These are phyloP conservation scores for Fistulinella cinereoalba DNA, from an alignment of 1,284 basidiomycete genomes.

Conservation along the genomic window DNA sequence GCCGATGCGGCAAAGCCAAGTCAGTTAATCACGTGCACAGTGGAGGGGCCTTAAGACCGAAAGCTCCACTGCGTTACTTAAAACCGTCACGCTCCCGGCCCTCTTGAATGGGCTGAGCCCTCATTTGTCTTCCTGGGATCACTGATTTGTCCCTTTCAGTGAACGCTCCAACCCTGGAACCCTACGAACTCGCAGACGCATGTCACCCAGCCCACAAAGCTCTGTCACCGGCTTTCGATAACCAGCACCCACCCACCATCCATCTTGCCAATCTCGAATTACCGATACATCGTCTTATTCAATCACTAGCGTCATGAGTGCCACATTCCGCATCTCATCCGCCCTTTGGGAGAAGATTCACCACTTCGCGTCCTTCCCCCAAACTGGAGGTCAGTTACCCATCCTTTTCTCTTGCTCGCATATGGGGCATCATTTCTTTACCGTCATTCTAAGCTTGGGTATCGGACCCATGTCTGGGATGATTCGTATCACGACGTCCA, in stretches of 20 bases:
- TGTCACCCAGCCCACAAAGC: conserved; percentile 11
- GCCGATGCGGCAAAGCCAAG: not conserved
- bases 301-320: no score
- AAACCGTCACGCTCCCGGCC: conserved; percentile 5
- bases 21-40: conserved; percentile 13
- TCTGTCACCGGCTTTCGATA: conserved; percentile 16
- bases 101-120: conserved; percentile 21
- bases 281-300: no score
- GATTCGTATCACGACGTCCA: no score
- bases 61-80: conserved; percentile 13
- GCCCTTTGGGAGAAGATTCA: conserved; percentile 91
- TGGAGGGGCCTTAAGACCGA: conserved; percentile 12
- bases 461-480: no score
- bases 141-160: not conserved
- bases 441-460: no score
- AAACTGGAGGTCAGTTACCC: conserved; percentile 72
- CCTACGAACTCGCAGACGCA: conserved; percentile 23
- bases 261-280: not conserved
- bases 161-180: conserved; percentile 19
- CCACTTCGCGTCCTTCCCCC: conserved; percentile 92
- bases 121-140: not conserved
- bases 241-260: not conserved
- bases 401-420: no score
- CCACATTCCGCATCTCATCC: conserved; percentile 68
- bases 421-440: no score